phyloP scores from a whole-genome alignment of 345 rosid genomes.

The Gossypium raimondii region DNA sequence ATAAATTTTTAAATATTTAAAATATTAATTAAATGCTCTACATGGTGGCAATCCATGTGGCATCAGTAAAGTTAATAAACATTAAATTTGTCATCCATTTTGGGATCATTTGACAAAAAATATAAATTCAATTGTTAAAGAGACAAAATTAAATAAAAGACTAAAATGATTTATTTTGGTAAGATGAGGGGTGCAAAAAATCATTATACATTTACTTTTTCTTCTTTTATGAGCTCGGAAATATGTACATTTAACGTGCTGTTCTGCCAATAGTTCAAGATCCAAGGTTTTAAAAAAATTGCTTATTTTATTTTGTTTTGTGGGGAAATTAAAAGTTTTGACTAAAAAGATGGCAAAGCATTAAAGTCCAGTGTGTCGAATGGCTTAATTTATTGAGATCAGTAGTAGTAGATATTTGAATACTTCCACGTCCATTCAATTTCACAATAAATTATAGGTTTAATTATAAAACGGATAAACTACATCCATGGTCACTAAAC shows the following conservation, averaged over 20 bases:
- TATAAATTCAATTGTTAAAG: accelerated
- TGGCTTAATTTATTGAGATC: constrained; percentile 7
- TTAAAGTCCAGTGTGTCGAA: not conserved
- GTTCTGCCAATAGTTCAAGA: not conserved
- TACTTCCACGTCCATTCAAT: not conserved
- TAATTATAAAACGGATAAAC: too few species aligned
- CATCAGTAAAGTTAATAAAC: too few species aligned
- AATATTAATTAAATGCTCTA: too few species aligned
- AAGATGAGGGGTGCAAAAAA: too few species aligned
- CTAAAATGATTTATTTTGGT: too few species aligned
- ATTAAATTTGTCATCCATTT: too few species aligned
- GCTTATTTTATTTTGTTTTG: not conserved
- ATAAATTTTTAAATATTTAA: too few species aligned
- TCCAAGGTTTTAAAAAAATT: not conserved
- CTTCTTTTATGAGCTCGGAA: not conserved
- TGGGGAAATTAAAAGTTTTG: not conserved
- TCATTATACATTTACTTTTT: too few species aligned
- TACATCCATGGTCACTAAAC: too few species aligned
- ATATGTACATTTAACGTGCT: not conserved
- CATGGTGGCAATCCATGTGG: too few species aligned
- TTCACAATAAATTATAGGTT: not conserved
- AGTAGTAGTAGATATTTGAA: not conserved
- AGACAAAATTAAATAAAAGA: too few species aligned
- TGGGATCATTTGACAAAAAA: too few species aligned
- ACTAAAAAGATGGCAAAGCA: not conserved